Evolutionary conservation across 495 filamentous ascomycete genomes (phyloP).

Genomic region (Penicillium salamii): DNA sequence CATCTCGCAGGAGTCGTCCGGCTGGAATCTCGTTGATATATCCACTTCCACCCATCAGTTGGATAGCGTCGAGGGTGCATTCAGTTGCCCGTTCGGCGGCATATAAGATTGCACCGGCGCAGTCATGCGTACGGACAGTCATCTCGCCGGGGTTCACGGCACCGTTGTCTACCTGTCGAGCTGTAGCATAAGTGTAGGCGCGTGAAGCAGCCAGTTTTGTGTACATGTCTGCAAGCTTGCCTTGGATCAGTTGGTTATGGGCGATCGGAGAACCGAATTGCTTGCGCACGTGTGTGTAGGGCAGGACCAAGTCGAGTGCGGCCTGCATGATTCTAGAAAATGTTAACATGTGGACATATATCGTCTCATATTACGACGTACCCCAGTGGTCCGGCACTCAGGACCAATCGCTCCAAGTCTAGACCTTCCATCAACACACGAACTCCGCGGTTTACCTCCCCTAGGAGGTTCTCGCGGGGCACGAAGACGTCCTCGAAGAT

Average conservation of each 20-base stretch:
- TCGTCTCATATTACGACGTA: conserved; percentile 20
- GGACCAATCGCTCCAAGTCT: conserved; percentile 89
- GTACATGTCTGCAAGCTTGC: conserved; percentile 95
- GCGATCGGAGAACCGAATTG: conserved; percentile 89
- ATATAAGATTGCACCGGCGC: conserved; percentile 90
- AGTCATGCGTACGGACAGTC: conserved; percentile 78
- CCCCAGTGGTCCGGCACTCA: conserved; percentile 87
- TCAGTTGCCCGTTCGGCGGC: conserved; percentile 93
- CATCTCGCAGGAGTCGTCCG: conserved; percentile 80
- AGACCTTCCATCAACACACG: conserved; percentile 94
- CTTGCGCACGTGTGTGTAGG: conserved; percentile 83
- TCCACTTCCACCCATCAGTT: conserved; percentile 91
- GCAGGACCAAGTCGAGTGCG: conserved; percentile 79
- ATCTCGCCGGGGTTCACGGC: conserved; percentile 39
- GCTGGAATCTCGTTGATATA: conserved; percentile 95
- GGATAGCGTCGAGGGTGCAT: conserved; percentile 84
- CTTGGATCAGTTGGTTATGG: conserved; percentile 91
- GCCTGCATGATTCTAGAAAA: conserved; percentile 81
- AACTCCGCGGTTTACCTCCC: conserved; percentile 76
- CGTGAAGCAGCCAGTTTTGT: conserved; percentile 80
- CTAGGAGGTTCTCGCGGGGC: conserved; percentile 76
- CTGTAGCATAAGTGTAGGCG: conserved; percentile 76
- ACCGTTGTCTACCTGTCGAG: conserved; percentile 71
- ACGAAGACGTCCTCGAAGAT: conserved; percentile 93
- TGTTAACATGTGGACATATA: conserved; percentile 8